phyloP scores from a whole-genome alignment of 140 eudicot species.

The Senecio squalidus region DNA sequence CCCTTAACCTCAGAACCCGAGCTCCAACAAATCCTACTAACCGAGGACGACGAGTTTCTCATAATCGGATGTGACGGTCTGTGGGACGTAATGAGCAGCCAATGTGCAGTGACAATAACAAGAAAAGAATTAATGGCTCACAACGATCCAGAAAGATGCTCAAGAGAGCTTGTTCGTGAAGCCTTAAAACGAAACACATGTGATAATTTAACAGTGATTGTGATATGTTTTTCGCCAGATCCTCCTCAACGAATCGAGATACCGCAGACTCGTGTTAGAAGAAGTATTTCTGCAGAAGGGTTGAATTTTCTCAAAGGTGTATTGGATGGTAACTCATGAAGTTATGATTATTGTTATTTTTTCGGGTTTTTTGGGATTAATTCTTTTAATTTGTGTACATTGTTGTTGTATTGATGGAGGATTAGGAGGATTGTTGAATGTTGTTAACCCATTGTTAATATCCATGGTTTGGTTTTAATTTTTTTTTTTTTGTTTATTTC shows the following conservation, averaged over 20 bases:
- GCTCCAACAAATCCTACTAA: slow-evolving; percentile 45
- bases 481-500: background rate
- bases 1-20: slow-evolving; percentile 89
- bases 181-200: slow-evolving; percentile 66
- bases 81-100: slow-evolving; percentile 90
- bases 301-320: slow-evolving; percentile 65
- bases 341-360: background rate
- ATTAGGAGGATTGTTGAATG: slow-evolving; percentile 20
- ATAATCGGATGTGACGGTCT: slow-evolving; percentile 77
- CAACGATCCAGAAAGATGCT: slow-evolving; percentile 75
- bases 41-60: slow-evolving; percentile 78
- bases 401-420: slow-evolving; percentile 32
- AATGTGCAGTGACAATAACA: slow-evolving; percentile 58
- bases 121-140: slow-evolving; percentile 61
- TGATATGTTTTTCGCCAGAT: slow-evolving; percentile 61
- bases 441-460: slow-evolving; percentile 35
- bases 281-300: slow-evolving; percentile 80
- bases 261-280: slow-evolving; percentile 43
- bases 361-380: background rate
- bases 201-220: slow-evolving; percentile 73
- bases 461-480: slow-evolving; percentile 26
- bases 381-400: slow-evolving; percentile 18
- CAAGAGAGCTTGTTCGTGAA: slow-evolving; percentile 65
- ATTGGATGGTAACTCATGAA: slow-evolving; percentile 38
- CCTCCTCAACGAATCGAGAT: slow-evolving; percentile 67